Base-by-base conservation (phyloP, 352 stramenopile genomes). In the Globisporangium megalacanthum region DNA sequence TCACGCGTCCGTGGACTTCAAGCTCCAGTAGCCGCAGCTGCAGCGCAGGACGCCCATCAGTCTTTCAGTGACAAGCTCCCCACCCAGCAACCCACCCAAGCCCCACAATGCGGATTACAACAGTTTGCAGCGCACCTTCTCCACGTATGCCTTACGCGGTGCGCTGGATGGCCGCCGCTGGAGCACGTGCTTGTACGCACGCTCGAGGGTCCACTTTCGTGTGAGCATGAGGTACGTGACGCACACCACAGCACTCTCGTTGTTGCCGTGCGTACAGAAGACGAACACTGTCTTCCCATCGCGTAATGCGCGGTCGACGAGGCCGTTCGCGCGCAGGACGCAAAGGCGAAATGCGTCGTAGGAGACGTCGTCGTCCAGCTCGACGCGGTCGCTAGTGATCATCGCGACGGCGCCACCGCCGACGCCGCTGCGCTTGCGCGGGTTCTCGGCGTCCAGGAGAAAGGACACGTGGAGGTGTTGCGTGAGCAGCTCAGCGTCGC, bases 231-330 rank as follows among this genome's bases (percentile, higher is more conserved):
- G 63, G 41, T 77, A 87, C 48, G 76, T 69, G 42, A 89, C 84
- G 56, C 79, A 89, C 15, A 86, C 73, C 6, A 89, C 77, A 15
- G 70, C 75, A 42, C 79, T 79, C 58, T 89, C 79, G 60, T 89
- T 89, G 53, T 78, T 87, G 48, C 79, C 79, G 33, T 87, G 73
- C 15, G 79, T 89, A 57, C 79, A 89, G 52, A 79, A 86, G n/a
- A 89, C 71, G 41, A 89, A 81, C 0, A 87, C 71, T 13, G 71
- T 86, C 54, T 77, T 77, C 29, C 68, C 64, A 31, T 77, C 62
- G 8, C 68, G 58, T 0, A 61, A 55, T 17, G 76, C 79, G 17
- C 53, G 55, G 39, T 63, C 64, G 31, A 89, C 73, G 65, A 81
- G 69, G 11, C 77, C 66, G 50, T 81, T 87, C 29, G 73, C 72